Evolutionary conservation across 208 protist species (phyloP).

Genomic region (Wallacemonas sp.): DNA sequence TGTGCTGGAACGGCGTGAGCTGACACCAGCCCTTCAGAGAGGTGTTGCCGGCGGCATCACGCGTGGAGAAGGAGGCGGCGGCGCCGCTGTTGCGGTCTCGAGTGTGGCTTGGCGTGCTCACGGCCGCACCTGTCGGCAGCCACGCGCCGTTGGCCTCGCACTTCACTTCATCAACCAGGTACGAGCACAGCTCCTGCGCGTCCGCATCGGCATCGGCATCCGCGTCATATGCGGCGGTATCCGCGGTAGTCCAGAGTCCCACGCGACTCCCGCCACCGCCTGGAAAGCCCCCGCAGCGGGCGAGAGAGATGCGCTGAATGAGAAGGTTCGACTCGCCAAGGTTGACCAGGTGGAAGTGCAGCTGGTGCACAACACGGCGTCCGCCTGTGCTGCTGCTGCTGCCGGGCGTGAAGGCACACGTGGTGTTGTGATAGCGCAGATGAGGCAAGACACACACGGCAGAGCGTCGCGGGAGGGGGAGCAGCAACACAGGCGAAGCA

Average conservation of each 20-base stretch:
- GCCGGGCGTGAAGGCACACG: constrained; percentile 2
- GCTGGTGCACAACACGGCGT: constrained; percentile 4
- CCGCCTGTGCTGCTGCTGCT: neutral
- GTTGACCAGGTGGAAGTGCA: constrained; percentile 18
- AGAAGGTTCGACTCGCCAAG: constrained; percentile 9
- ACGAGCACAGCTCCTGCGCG: constrained; percentile 18
- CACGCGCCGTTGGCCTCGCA: neutral
- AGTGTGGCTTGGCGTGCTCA: neutral
- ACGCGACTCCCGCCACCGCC: constrained; percentile 1
- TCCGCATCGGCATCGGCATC: constrained; percentile 3
- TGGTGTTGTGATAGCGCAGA: constrained; percentile 6
- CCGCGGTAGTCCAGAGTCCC: constrained; percentile 6
- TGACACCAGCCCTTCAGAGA: constrained; percentile 6
- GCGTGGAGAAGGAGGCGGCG: too few relatives aligned
- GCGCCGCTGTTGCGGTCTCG: too few relatives aligned
- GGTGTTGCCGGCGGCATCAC: neutral
- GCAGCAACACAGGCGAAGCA: neutral
- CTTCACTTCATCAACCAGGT: constrained; percentile 10
- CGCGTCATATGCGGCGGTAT: neutral
- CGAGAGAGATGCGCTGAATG: constrained; percentile 15
- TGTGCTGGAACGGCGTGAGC: too few relatives aligned
- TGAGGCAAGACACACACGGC: constrained; percentile 7
- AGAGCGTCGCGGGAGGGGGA: neutral
- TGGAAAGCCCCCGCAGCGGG: constrained; percentile 1
- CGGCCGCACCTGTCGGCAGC: neutral